Conservation (phyloP, 2,329 filamentous ascomycete genomes). For the Chrysoporthe austroafricana region DNA sequence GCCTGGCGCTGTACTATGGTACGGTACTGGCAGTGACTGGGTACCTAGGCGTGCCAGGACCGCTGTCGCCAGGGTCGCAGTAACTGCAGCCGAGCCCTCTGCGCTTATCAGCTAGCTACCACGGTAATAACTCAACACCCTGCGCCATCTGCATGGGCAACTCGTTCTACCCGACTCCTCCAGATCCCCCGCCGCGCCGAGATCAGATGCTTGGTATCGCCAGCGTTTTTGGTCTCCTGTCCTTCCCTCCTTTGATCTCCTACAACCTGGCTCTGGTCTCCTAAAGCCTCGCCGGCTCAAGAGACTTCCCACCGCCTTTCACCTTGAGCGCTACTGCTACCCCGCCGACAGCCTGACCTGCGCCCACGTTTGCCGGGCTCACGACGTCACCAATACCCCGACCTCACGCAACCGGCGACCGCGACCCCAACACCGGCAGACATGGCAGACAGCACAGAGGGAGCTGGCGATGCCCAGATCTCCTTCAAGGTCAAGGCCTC, state of each 20-base stretch:
- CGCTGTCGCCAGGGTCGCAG: not conserved
- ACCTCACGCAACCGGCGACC: not conserved
- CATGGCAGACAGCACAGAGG: slow-evolving; percentile 69
- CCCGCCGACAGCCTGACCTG: slow-evolving; percentile 15
- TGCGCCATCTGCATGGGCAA: not conserved
- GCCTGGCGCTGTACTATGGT: not conserved
- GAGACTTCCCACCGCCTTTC: not conserved
- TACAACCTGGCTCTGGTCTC: not conserved
- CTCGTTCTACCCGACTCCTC: slow-evolving; percentile 2
- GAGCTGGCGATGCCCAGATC: slow-evolving; percentile 72
- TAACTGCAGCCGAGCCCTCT: not conserved
- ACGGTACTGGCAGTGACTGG: too few species aligned
- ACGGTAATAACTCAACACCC: not conserved
- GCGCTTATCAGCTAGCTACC: not conserved
- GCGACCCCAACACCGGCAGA: slow-evolving; percentile 28
- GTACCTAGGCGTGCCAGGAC: not conserved
- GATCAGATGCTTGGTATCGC: not conserved
- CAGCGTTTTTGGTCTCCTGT: not conserved
- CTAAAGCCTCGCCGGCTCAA: not conserved
- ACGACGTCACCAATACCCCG: slow-evolving; percentile 22
- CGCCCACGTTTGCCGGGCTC: not conserved
- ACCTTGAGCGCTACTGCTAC: slow-evolving; percentile 10
- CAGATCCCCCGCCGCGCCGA: not conserved
- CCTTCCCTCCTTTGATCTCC: not conserved
- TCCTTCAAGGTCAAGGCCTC: slow-evolving; percentile 99